phyloP scores from a whole-genome alignment of 2,329 filamentous ascomycete species.

The Fonsecaea monophora region DNA sequence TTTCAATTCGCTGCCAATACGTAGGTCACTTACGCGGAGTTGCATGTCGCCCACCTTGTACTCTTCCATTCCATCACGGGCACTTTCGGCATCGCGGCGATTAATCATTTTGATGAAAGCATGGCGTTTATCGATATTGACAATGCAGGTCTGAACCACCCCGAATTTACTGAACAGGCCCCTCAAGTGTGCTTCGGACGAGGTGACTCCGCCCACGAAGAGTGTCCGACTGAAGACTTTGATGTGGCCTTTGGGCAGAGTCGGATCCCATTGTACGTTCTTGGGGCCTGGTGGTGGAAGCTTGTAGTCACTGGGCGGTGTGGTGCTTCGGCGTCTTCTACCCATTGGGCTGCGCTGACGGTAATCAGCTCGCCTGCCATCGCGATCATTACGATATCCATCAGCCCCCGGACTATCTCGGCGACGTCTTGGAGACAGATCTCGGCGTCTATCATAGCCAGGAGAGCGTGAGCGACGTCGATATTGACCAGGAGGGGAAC shows the following conservation, averaged over 20 bases:
- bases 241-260: constrained; percentile 76
- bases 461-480: constrained; percentile 82
- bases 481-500: constrained; percentile 67
- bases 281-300: constrained; percentile 65
- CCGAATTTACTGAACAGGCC: constrained; percentile 81
- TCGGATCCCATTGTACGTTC: constrained; percentile 79
- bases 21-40: constrained; percentile 65
- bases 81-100: constrained; percentile 79
- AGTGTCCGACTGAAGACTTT: constrained; percentile 93
- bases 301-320: constrained; percentile 55
- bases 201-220: constrained; percentile 94
- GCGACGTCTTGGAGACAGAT: constrained; percentile 67
- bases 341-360: constrained; percentile 84
- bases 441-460: constrained; percentile 72
- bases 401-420: constrained; percentile 73
- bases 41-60: constrained; percentile 74
- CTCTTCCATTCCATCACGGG: constrained; percentile 87
- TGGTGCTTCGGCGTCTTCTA: constrained; percentile 67
- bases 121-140: constrained; percentile 97
- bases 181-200: constrained; percentile 81
- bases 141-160: constrained; percentile 93
- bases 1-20: not conserved
- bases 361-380: constrained; percentile 68
- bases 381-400: constrained; percentile 63
- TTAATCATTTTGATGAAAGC: constrained; percentile 99